These are phyloP conservation scores for Salvia splendens DNA, from an alignment of 257 asterid species.

Conservation along the genomic window DNA sequence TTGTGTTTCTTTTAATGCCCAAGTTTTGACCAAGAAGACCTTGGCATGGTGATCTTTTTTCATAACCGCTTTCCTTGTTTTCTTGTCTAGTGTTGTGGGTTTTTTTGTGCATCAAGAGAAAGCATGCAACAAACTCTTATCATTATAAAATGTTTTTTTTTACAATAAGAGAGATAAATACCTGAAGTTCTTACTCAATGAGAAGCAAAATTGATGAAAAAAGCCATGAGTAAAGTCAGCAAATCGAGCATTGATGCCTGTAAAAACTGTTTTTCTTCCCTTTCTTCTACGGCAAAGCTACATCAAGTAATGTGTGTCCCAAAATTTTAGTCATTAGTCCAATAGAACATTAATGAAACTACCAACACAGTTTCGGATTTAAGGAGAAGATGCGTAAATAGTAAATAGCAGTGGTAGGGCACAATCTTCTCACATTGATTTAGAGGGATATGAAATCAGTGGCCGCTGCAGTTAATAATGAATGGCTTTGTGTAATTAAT, in stretches of 20 bases:
- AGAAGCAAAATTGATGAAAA: not conserved
- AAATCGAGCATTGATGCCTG: not conserved
- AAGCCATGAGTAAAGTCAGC: not conserved
- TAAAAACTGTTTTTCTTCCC: not conserved
- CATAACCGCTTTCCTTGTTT: too few relatives aligned
- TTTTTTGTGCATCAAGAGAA: too few relatives aligned
- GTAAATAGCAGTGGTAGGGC: not conserved
- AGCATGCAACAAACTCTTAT: too few relatives aligned
- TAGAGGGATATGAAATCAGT: constrained; percentile 26
- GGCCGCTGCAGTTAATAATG: constrained; percentile 66
- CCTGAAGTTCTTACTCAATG: too few relatives aligned
- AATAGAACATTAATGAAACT: constrained; percentile 3
- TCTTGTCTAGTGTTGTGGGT: too few relatives aligned
- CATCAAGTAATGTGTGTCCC: constrained; percentile 2
- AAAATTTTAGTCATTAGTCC: too few relatives aligned
- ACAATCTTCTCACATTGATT: not conserved
- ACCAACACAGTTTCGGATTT: not conserved
- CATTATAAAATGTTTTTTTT: too few relatives aligned
- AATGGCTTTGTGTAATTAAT: constrained; percentile 61
- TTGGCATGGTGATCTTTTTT: too few relatives aligned
- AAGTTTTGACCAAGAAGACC: too few relatives aligned
- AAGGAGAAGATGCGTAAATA: not conserved
- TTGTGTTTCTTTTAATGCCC: too few relatives aligned
- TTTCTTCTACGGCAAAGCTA: not conserved
- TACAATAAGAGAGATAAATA: too few relatives aligned